A percentile compares a stretch with the other conserved stretches of the same genome.
phyloP scores from a whole-genome alignment of 805 yeast species.

The Schizosaccharomyces pombe region DNA sequence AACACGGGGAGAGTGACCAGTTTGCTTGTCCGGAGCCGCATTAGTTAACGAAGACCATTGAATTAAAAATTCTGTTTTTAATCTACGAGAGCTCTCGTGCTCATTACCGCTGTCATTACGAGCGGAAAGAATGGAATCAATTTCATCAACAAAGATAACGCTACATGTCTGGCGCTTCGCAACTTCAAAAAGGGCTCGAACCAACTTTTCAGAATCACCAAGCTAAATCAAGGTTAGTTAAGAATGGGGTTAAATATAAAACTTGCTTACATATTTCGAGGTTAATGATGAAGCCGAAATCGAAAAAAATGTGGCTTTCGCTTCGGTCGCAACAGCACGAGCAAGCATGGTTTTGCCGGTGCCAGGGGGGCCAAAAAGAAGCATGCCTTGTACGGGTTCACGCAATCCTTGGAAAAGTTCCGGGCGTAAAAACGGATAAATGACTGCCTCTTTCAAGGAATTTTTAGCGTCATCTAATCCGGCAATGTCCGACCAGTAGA shows the following conservation, averaged over 20 bases:
- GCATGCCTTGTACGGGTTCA: constrained; percentile 54
- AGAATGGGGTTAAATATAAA: constrained; percentile 57
- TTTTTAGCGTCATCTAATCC: constrained; percentile 76
- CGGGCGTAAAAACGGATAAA: constrained; percentile 83
- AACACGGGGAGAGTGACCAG: constrained; percentile 45
- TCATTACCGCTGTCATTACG: constrained; percentile 78
- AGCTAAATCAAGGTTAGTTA: constrained; percentile 13
- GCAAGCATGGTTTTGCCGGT: constrained; percentile 92
- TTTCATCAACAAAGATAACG: constrained; percentile 92
- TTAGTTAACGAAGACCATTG: constrained; percentile 35
- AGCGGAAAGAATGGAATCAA: constrained; percentile 94
- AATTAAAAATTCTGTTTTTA: constrained; percentile 88
- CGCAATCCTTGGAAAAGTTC: constrained; percentile 74
- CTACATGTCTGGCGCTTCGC: constrained; percentile 96
- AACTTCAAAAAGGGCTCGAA: constrained; percentile 90
- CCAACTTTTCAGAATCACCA: constrained; percentile 88
- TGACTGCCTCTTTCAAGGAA: constrained; percentile 82
- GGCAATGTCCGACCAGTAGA: constrained; percentile 86
- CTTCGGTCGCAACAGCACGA: constrained; percentile 92
- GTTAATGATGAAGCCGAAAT: constrained; percentile 97
- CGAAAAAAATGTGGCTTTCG: constrained; percentile 90
- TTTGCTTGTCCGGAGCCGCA: constrained; percentile 70
- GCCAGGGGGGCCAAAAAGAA: constrained; percentile 94
- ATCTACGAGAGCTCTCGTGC: constrained; percentile 86
- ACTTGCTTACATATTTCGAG: constrained; percentile 62